Percentiles rank a stretch among this genome's conserved stretches.
Conservation (phyloP, 768 basidiomycete species). For the Boletus bicolor region DNA sequence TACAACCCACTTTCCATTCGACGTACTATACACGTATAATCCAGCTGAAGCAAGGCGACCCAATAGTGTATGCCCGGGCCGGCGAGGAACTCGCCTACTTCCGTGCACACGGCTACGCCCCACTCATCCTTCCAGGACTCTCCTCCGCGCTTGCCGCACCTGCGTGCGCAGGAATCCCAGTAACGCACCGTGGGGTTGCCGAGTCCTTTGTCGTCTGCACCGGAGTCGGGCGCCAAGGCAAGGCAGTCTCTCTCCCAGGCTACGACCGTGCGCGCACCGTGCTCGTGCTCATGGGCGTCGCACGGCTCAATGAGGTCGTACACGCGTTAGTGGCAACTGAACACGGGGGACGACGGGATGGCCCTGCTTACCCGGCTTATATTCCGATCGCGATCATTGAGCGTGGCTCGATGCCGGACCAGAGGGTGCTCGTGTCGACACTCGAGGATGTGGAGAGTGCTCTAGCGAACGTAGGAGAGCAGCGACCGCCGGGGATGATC, state of each 20-base stretch:
- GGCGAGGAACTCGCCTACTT: constrained; percentile 96
- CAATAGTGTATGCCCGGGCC: constrained; percentile 88
- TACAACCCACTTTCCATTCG: neutral
- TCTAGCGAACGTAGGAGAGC: constrained; percentile 73
- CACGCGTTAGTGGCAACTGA: constrained; percentile 44
- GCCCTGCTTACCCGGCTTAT: constrained; percentile 64
- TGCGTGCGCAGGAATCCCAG: constrained; percentile 84
- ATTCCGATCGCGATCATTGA: constrained; percentile 92
- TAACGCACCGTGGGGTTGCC: constrained; percentile 93
- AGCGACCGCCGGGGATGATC: constrained; percentile 95
- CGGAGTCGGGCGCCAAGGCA: constrained; percentile 86
- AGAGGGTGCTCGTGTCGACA: constrained; percentile 79
- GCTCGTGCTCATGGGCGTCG: constrained; percentile 93
- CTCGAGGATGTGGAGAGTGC: constrained; percentile 67
- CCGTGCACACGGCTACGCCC: constrained; percentile 79
- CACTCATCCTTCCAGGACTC: constrained; percentile 85
- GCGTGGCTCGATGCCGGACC: constrained; percentile 91
- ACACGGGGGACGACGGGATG: constrained; percentile 43
- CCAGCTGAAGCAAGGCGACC: constrained; percentile 96
- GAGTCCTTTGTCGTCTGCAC: constrained; percentile 90
- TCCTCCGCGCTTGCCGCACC: constrained; percentile 89
- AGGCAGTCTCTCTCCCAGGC: constrained; percentile 78
- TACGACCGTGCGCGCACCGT: constrained; percentile 82
- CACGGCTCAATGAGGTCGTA: constrained; percentile 72
- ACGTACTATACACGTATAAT: neutral